phyloP scores from a whole-genome alignment of 2,329 filamentous ascomycete species.

The Metarhizium rileyi region DNA sequence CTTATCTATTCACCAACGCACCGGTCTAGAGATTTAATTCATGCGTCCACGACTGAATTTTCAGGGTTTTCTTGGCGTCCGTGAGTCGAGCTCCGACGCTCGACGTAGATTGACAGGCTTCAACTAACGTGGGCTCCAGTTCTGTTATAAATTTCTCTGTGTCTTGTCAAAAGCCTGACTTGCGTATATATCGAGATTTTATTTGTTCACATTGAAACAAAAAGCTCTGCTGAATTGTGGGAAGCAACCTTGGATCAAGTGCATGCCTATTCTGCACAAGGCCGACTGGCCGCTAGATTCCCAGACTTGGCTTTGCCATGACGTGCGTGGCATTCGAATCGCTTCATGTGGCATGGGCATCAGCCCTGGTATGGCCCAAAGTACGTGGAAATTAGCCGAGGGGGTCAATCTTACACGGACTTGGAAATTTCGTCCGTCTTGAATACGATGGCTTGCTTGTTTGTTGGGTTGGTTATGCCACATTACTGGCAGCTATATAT shows the following conservation, averaged over 20 bases:
- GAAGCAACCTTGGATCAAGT: neutral
- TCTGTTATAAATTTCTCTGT: neutral
- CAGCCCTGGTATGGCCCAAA: neutral
- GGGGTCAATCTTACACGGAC: neutral
- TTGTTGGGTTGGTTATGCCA: neutral
- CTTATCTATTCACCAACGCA: slow-evolving; percentile 59
- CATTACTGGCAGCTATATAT: too few relatives aligned
- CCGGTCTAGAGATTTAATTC: slow-evolving; percentile 30
- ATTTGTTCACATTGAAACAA: neutral
- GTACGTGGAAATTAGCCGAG: neutral
- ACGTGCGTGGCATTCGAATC: neutral
- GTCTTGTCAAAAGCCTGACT: neutral
- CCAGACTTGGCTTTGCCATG: neutral
- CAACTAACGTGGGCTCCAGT: neutral
- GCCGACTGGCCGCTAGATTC: neutral
- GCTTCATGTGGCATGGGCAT: neutral
- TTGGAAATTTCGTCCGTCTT: neutral
- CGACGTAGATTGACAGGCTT: neutral
- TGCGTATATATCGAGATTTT: neutral
- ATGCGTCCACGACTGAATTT: neutral
- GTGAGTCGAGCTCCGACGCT: neutral
- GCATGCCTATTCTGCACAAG: neutral
- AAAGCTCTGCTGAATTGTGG: neutral
- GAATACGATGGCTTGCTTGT: neutral
- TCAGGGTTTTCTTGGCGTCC: neutral